These are phyloP conservation scores for Leishmania amazonensis DNA, from an alignment of 208 protist genomes.

Conservation along the genomic window DNA sequence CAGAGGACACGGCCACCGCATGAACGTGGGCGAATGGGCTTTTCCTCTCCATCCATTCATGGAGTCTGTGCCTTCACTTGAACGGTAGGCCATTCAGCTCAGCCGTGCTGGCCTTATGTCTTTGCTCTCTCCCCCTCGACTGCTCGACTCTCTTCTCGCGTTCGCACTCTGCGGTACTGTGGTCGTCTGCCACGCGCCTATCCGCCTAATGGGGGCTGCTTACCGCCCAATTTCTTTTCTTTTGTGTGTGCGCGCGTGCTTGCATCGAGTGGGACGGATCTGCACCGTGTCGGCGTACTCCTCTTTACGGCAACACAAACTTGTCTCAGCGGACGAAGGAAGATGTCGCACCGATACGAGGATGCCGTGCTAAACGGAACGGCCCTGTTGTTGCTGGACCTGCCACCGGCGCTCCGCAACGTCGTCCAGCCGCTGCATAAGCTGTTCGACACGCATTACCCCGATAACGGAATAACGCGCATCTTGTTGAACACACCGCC, in stretches of 20 bases:
- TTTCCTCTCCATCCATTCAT: background rate
- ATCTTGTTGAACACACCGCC: conserved; percentile 19
- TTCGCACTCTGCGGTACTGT: background rate
- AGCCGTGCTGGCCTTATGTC: background rate
- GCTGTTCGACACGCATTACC: conserved; percentile 31
- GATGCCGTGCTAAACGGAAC: conserved; percentile 48
- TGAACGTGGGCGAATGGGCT: background rate
- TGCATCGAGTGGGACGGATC: background rate
- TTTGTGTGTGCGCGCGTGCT: background rate
- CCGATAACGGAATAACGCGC: conserved; percentile 21
- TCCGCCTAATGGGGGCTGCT: background rate
- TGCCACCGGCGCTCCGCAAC: conserved; percentile 25
- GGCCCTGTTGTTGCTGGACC: conserved; percentile 46
- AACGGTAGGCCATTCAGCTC: background rate
- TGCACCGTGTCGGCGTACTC: background rate
- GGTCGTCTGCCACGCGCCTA: background rate
- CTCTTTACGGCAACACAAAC: background rate
- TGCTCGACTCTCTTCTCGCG: background rate
- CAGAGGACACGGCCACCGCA: background rate
- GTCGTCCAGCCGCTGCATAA: conserved; percentile 17
- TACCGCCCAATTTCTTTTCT: background rate
- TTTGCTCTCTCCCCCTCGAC: conserved; percentile 1
- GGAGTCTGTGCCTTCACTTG: background rate
- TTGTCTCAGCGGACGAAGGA: background rate
- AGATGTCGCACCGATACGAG: conserved; percentile 34